Conservation (phyloP, 805 yeast genomes). For the Yarrowia yakushimensis region DNA sequence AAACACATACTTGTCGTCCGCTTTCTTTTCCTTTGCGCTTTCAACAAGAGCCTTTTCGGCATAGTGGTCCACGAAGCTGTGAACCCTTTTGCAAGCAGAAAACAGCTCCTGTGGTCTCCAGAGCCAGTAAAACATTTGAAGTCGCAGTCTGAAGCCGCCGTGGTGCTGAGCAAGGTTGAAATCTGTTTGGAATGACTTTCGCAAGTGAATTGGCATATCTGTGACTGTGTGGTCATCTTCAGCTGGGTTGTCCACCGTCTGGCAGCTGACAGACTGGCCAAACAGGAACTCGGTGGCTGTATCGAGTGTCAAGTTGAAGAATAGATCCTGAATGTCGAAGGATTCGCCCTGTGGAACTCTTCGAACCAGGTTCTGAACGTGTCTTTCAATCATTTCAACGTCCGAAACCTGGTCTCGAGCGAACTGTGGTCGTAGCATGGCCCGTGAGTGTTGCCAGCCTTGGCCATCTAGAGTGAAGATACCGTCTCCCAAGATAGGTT, state of each 20-base stretch:
- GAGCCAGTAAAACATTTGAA: conserved; percentile 30
- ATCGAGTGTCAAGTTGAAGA: conserved; percentile 37
- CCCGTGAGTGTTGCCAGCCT: conserved; percentile 40
- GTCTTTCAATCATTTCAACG: conserved; percentile 32
- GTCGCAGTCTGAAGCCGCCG: conserved; percentile 27
- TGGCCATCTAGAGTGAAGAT: conserved; percentile 40
- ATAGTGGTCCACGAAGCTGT: conserved; percentile 41
- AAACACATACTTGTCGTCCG: conserved; percentile 45
- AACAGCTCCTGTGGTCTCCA: conserved; percentile 26
- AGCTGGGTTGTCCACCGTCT: conserved; percentile 27
- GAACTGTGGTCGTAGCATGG: conserved; percentile 40
- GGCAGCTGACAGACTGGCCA: conserved; percentile 35
- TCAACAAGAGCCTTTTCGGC: conserved; percentile 41
- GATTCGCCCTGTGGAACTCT: neutral
- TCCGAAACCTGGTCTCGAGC: conserved; percentile 36
- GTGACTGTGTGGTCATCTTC: conserved; percentile 22
- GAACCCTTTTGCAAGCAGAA: conserved; percentile 39
- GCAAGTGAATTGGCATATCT: neutral
- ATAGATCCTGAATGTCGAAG: conserved; percentile 35
- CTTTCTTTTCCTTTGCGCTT: neutral
- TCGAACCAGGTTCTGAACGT: conserved; percentile 29
- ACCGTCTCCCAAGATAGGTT: conserved; percentile 39
- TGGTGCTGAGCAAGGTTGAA: conserved; percentile 31
- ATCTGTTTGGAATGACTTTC: conserved; percentile 27
- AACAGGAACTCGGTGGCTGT: conserved; percentile 39